Base-by-base conservation (phyloP, 2,329 filamentous ascomycete genomes). In the Cladosporium sp. region DNA sequence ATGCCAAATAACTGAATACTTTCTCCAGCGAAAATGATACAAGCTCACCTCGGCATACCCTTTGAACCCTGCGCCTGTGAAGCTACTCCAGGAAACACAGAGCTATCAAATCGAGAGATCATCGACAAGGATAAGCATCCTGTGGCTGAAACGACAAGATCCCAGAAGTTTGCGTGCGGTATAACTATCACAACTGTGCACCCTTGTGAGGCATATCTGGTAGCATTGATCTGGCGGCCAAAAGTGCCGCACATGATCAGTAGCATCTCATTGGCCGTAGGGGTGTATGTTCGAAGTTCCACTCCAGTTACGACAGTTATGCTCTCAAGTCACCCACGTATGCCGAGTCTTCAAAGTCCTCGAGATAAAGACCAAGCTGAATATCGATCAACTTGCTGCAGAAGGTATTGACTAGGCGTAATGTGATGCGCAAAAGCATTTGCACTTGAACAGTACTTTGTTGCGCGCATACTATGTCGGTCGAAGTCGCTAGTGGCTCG, bases 1-100 rank as follows among this genome's bases (percentile, higher is more conserved):
- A 47, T 21, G 41, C n/a, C n/a, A 11, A 12, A 21, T 47, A 21
- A 4, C 8, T 21, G 18, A 21, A 47, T n/a, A 12, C n/a, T 12
- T 4, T 10, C 41, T 47, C 41, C 8, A 47, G n/a, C n/a, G n/a
- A 24, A 24, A 15, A 21, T 11, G 12, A 12, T 24, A 3, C 3
- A 4, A 47, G 21, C 41, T 47, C 41, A 5, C 8, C 41, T 21
- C n/a, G 41, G 41, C 41, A 24, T 12, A 21, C 8, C n/a, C 8
- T 8, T 12, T 32, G 28, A n/a, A 41, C 30, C 34, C 55, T 58
- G 55, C 55, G 28, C 18, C 34, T 58, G 30, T 58, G 55, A 58
- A 58, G 55, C 55, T 58, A 11, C 55, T 55, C 41, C 41, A 47
- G 41, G n/a, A 21, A 47, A 47, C 41, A 47, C n/a, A 47, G 10